Conservation (phyloP, 495 filamentous ascomycete genomes). For the Xylaria bambusicola region DNA sequence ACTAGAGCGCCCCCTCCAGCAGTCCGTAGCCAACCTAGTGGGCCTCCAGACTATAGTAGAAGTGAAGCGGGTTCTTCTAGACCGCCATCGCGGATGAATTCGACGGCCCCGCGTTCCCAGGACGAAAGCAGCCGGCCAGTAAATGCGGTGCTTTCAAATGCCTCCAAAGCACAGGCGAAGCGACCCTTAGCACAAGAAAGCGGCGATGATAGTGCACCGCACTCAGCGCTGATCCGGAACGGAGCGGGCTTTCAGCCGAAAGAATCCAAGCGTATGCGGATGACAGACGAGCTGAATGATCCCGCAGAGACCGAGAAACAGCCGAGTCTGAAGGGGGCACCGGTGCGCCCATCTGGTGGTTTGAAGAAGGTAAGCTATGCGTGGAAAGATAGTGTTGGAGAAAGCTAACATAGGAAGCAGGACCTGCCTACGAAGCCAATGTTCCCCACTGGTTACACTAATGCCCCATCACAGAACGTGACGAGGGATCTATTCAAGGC, state of each 20-base stretch:
- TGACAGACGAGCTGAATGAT: constrained; percentile 58
- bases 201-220: constrained; percentile 43
- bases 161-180: constrained; percentile 48
- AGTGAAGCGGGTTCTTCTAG: constrained; percentile 34
- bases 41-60: constrained; percentile 45
- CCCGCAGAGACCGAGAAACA: constrained; percentile 43
- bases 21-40: constrained; percentile 49
- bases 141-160: constrained; percentile 43
- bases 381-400: constrained; percentile 27
- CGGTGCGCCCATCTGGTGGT: constrained; percentile 78
- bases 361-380: constrained; percentile 68
- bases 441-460: constrained; percentile 64
- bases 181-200: constrained; percentile 53
- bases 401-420: constrained; percentile 35
- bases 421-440: constrained; percentile 62
- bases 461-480: constrained; percentile 39
- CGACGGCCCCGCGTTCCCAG: constrained; percentile 30
- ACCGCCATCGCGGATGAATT: constrained; percentile 46
- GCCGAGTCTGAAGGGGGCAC: constrained; percentile 69
- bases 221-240: constrained; percentile 40
- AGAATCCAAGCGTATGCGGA: constrained; percentile 60
- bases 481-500: constrained; percentile 47
- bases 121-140: constrained; percentile 47
- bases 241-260: constrained; percentile 50
- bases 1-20: constrained; percentile 57